Percentiles rank a stretch among this genome's conserved stretches.
These are phyloP conservation scores for Cutaneotrichosporon spelunceum DNA, from an alignment of 1,284 basidiomycete species.

Conservation along the genomic window DNA sequence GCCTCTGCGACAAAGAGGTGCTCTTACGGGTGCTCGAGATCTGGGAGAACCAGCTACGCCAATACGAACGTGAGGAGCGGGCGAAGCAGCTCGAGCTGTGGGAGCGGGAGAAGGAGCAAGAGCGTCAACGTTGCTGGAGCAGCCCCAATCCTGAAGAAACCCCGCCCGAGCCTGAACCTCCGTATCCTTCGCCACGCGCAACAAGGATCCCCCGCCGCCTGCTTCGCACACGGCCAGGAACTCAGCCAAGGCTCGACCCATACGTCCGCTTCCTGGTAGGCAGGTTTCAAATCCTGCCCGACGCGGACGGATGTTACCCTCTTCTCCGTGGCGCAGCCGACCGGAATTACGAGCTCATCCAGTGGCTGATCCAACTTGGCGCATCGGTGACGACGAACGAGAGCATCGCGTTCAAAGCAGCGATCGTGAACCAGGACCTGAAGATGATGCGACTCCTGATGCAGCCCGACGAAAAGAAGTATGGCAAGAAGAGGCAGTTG, in stretches of 20 bases:
- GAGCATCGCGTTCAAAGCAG: slow-evolving; percentile 66
- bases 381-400: slow-evolving; percentile 65
- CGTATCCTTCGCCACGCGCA: not conserved
- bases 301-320: slow-evolving; percentile 71
- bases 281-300: slow-evolving; percentile 41
- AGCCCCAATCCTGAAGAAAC: not conserved
- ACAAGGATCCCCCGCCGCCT: slow-evolving; percentile 41
- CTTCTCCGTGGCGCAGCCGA: slow-evolving; percentile 70
- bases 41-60: not conserved
- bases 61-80: not conserved
- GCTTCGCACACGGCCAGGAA: slow-evolving; percentile 29
- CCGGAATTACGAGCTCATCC: slow-evolving; percentile 62
- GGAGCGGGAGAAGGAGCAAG: not conserved
- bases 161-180: not conserved
- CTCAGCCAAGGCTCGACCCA: slow-evolving; percentile 37
- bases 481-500: not conserved
- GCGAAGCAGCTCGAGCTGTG: not conserved
- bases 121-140: not conserved
- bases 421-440: slow-evolving; percentile 65
- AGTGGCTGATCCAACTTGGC: slow-evolving; percentile 65
- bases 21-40: not conserved
- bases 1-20: not conserved
- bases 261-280: slow-evolving; percentile 44
- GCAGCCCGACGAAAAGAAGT: slow-evolving; percentile 53
- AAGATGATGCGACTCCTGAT: slow-evolving; percentile 67